Evolutionary conservation across 257 asterid genomes (phyloP).

Genomic region (Salvia hispanica): DNA sequence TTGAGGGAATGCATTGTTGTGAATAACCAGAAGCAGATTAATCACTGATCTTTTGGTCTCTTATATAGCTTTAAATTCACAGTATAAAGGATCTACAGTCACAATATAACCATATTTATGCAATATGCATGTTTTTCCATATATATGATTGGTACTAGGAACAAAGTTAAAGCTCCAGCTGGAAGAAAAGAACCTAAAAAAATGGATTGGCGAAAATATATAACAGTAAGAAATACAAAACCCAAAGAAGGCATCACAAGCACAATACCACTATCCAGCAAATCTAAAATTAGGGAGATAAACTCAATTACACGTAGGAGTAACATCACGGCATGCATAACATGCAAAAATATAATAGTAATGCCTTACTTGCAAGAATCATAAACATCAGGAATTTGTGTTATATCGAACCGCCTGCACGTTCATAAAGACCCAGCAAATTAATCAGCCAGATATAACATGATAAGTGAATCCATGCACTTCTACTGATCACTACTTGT

Average conservation of each 20-base stretch:
- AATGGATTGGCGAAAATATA: no score
- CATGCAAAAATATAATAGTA: neutral
- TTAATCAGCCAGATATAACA: slow-evolving; percentile 13
- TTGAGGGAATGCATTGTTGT: slow-evolving; percentile 27
- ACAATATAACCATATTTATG: slow-evolving; percentile 10
- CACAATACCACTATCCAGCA: slow-evolving; percentile 17
- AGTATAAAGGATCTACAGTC: slow-evolving; percentile 20
- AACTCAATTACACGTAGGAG: neutral
- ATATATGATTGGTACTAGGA: neutral
- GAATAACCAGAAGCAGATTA: slow-evolving; percentile 24
- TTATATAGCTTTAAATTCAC: slow-evolving; percentile 22
- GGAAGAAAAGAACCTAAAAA: neutral
- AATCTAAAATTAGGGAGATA: slow-evolving; percentile 11
- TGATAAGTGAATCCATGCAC: neutral
- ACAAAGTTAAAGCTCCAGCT: slow-evolving; percentile 12
- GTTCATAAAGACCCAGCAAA: neutral
- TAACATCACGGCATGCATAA: neutral
- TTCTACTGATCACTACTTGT: slow-evolving; percentile 51
- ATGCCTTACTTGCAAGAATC: slow-evolving; percentile 97
- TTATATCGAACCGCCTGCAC: slow-evolving; percentile 88
- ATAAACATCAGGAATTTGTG: slow-evolving; percentile 98
- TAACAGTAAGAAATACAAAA: neutral
- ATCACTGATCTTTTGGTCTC: slow-evolving; percentile 18
- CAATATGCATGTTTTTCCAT: slow-evolving; percentile 13
- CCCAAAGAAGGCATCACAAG: slow-evolving; percentile 22